phyloP scores from a whole-genome alignment of 2,329 filamentous ascomycete species.

The Zymoseptoria ardabiliae region DNA sequence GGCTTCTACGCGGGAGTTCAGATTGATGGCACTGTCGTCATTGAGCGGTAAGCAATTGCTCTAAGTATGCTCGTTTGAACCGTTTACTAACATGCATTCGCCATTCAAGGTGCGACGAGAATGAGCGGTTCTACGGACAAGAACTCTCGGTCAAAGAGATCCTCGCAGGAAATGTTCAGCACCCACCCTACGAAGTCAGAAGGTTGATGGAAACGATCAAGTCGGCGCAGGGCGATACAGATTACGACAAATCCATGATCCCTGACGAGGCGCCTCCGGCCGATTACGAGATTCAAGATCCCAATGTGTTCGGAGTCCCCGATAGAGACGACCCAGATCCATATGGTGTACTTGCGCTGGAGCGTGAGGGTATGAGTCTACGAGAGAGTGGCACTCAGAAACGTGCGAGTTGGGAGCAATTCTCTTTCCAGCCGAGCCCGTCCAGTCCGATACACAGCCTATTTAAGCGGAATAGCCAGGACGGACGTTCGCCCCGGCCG shows the following conservation, averaged over 20 bases:
- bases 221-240: conserved; percentile 73
- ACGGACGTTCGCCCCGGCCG: conserved; percentile 21
- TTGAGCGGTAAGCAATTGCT: conserved; percentile 50
- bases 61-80: too few species aligned
- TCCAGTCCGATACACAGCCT: conserved; percentile 62
- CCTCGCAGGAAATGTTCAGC: conserved; percentile 51
- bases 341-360: conserved; percentile 82
- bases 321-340: conserved; percentile 79
- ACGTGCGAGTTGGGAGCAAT: conserved; percentile 68
- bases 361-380: conserved; percentile 82
- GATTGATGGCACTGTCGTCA: conserved; percentile 78
- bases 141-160: conserved; percentile 56
- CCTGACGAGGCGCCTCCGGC: conserved; percentile 66
- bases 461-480: conserved; percentile 56
- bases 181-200: conserved; percentile 49
- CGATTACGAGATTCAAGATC: conserved; percentile 55
- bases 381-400: conserved; percentile 75
- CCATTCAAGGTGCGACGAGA: conserved; percentile 61
- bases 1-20: conserved; percentile 84
- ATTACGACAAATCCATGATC: conserved; percentile 63
- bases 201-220: conserved; percentile 76
- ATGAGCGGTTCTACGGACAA: conserved; percentile 75
- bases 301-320: conserved; percentile 66
- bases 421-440: conserved; percentile 72
- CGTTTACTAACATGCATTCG: too few species aligned